Evolutionary conservation across 2,329 filamentous ascomycete species (phyloP).

Genomic region (Fusarium tanahbumbuense): DNA sequence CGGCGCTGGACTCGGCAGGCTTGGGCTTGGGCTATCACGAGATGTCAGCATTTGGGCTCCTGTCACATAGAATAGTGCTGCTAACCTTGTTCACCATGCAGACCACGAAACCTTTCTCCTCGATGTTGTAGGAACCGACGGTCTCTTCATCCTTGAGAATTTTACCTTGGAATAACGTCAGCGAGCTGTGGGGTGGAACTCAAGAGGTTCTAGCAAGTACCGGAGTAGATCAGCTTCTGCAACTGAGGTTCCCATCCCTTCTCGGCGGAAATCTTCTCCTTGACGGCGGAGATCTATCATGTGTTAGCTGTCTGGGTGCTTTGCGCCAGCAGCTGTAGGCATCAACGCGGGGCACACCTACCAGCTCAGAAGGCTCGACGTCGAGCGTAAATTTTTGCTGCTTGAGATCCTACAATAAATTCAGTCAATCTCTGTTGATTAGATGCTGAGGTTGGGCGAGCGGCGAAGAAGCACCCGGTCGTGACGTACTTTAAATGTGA

Average conservation of each 20-base stretch:
- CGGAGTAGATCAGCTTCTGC: slow-evolving; percentile 98
- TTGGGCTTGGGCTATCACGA: slow-evolving; percentile 70
- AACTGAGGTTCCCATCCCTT: slow-evolving; percentile 93
- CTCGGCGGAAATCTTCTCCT: slow-evolving; percentile 90
- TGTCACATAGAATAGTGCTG: background rate
- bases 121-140: slow-evolving; percentile 96
- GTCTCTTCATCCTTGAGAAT: slow-evolving; percentile 98
- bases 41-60: slow-evolving; percentile 22
- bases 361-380: slow-evolving; percentile 90
- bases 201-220: slow-evolving; percentile 59
- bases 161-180: slow-evolving; percentile 74
- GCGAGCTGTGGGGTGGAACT: slow-evolving; percentile 25
- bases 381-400: slow-evolving; percentile 99
- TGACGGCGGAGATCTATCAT: slow-evolving; percentile 83
- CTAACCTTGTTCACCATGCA: slow-evolving; percentile 97
- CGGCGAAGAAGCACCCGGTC: slow-evolving; percentile 5
- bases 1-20: slow-evolving; percentile 70
- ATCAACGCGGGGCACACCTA: slow-evolving; percentile 64
- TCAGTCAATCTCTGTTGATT: slow-evolving; percentile 17
- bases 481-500: slow-evolving; percentile 71
- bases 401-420: slow-evolving; percentile 83
- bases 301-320: slow-evolving; percentile 24
- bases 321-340: slow-evolving; percentile 34
- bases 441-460: background rate
- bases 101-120: slow-evolving; percentile 99